Conservation (phyloP, 2,329 filamentous ascomycete genomes). For the Colletotrichum sojae region DNA sequence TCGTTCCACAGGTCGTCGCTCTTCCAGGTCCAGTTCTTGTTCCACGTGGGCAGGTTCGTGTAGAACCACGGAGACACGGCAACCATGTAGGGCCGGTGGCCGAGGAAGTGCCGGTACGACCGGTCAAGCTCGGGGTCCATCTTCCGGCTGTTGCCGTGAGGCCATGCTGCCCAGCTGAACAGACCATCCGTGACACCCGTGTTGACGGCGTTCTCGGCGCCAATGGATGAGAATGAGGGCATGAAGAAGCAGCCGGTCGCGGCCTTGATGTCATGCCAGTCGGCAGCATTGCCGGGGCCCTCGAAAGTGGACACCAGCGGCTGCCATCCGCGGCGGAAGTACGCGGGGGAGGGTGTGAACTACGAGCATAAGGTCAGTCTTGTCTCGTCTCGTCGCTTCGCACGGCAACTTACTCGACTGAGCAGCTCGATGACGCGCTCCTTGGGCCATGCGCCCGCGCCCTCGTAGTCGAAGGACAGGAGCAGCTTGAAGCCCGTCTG, state of each 20-base stretch:
- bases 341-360: conserved; percentile 31
- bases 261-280: conserved; percentile 61
- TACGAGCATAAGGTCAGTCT: background rate
- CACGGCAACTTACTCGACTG: background rate
- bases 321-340: conserved; percentile 45
- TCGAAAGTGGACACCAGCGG: conserved; percentile 61
- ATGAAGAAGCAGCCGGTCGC: conserved; percentile 58
- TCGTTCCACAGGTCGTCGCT: conserved; percentile 74
- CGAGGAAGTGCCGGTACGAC: conserved; percentile 40
- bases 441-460: conserved; percentile 37
- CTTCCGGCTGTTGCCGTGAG: conserved; percentile 44
- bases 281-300: conserved; percentile 55
- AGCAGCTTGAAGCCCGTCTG: conserved; percentile 39
- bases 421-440: conserved; percentile 34
- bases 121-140: conserved; percentile 43
- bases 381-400: too few species aligned
- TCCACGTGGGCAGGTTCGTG: conserved; percentile 68
- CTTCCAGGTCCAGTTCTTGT: conserved; percentile 75
- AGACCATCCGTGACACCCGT: conserved; percentile 50
- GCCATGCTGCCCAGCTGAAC: conserved; percentile 57
- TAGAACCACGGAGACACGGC: conserved; percentile 72
- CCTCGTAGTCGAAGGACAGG: conserved; percentile 39
- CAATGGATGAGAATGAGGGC: conserved; percentile 59
- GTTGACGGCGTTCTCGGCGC: conserved; percentile 45
- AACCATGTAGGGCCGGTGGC: conserved; percentile 61